phyloP scores from a whole-genome alignment of 306 rosid genomes.

The Prunus kanzakura region DNA sequence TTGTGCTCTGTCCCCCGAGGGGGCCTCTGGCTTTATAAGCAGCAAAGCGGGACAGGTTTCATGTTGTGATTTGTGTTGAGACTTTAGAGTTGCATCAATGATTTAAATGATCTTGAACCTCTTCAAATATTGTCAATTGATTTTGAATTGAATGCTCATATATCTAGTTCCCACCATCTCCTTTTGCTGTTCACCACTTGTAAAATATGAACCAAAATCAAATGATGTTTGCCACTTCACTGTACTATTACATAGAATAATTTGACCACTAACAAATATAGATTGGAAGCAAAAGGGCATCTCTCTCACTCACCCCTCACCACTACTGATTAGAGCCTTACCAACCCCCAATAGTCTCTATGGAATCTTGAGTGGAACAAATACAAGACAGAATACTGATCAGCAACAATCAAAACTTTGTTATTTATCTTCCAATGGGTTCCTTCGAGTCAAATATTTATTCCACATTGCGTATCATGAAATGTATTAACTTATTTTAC shows the following conservation, averaged over 20 bases:
- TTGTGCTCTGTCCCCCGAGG: not conserved
- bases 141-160: too few relatives aligned
- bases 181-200: constrained; percentile 39
- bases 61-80: not conserved
- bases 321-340: constrained; percentile 7
- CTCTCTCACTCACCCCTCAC: not conserved
- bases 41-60: not conserved
- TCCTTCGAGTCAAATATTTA: constrained; percentile 24
- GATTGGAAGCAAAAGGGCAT: not conserved
- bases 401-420: not conserved
- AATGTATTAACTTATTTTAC: not conserved
- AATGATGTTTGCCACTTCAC: not conserved
- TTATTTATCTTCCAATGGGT: constrained; percentile 11
- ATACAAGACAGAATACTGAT: not conserved
- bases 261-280: not conserved
- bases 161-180: not conserved
- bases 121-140: too few relatives aligned
- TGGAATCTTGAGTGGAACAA: constrained; percentile 26
- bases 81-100: not conserved
- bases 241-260: not conserved
- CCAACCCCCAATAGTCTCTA: not conserved
- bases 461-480: constrained; percentile 7
- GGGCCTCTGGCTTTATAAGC: constrained; percentile 15
- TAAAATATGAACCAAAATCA: constrained; percentile 3
- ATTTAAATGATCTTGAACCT: too few relatives aligned